phyloP scores from a whole-genome alignment of 345 rosid species.

The Rhizophora apiculata region DNA sequence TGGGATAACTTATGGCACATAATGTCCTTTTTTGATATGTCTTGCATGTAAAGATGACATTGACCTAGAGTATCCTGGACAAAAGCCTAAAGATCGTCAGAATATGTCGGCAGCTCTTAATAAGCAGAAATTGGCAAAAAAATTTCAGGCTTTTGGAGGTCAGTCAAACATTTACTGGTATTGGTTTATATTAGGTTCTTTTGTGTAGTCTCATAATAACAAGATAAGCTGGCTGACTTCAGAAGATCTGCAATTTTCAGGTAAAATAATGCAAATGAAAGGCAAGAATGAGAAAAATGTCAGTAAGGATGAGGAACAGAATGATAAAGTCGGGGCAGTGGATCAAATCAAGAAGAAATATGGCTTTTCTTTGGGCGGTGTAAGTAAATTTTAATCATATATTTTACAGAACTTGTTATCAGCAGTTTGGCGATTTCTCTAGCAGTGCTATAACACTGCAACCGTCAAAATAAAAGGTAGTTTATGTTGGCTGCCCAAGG shows the following conservation, averaged over 20 bases:
- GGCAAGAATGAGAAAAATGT: constrained; percentile 57
- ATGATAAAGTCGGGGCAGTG: constrained; percentile 47
- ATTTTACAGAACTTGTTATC: neutral
- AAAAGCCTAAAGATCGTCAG: constrained; percentile 57
- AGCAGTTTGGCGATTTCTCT: neutral
- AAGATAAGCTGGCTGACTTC: neutral
- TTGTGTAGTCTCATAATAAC: neutral
- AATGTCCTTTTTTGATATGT: neutral
- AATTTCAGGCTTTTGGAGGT: constrained; percentile 64
- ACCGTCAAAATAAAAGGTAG: no score
- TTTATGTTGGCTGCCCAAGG: no score
- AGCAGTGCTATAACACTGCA: neutral
- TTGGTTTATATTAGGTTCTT: neutral
- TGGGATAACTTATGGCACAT: neutral
- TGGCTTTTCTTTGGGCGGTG: constrained; percentile 62
- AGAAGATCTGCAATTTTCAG: constrained; percentile 26
- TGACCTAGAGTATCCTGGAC: constrained; percentile 51
- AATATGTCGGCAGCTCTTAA: constrained; percentile 57
- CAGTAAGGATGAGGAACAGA: constrained; percentile 55
- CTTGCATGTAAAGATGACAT: constrained; percentile 63
- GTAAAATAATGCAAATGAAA: constrained; percentile 68
- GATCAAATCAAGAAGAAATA: constrained; percentile 91
- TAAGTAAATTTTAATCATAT: constrained; percentile 33
- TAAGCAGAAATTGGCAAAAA: constrained; percentile 72
- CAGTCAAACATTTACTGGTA: constrained; percentile 8